A percentile compares a stretch with the other conserved stretches of the same genome.
phyloP scores from a whole-genome alignment of 2,329 filamentous ascomycete species.

The Hortaea sp. region DNA sequence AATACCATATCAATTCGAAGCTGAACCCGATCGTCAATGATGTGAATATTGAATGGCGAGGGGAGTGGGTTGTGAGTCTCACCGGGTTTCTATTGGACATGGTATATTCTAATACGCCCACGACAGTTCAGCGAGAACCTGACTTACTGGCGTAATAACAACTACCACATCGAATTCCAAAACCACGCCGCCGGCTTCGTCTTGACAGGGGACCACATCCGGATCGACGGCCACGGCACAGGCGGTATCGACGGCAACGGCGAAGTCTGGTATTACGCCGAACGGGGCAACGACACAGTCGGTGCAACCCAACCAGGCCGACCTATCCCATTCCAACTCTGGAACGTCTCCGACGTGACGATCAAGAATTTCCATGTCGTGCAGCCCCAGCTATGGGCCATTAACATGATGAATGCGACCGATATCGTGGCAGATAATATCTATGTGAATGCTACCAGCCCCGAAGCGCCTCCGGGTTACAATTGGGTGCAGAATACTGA shows the following conservation, averaged over 20 bases:
- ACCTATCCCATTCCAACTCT: slow-evolving; percentile 50
- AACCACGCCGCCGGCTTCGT: slow-evolving; percentile 47
- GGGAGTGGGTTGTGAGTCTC: slow-evolving; percentile 42
- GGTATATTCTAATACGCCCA: background rate
- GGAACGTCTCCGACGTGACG: slow-evolving; percentile 46
- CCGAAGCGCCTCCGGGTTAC: slow-evolving; percentile 39
- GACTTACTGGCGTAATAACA: slow-evolving; percentile 46
- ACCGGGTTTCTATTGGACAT: background rate
- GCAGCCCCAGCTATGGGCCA: slow-evolving; percentile 43
- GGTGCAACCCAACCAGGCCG: slow-evolving; percentile 32
- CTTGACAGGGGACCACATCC: slow-evolving; percentile 40
- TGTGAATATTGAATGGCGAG: slow-evolving; percentile 43
- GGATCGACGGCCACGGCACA: slow-evolving; percentile 42
- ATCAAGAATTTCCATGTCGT: slow-evolving; percentile 44
- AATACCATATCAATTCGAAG: slow-evolving; percentile 42
- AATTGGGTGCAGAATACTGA: slow-evolving; percentile 52
- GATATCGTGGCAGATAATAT: slow-evolving; percentile 44
- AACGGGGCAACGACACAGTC: slow-evolving; percentile 31
- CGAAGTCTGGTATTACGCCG: slow-evolving; percentile 44
- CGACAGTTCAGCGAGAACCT: slow-evolving; percentile 25
- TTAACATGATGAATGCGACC: slow-evolving; percentile 50
- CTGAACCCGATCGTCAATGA: slow-evolving; percentile 42
- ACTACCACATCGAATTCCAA: slow-evolving; percentile 45
- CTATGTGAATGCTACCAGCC: slow-evolving; percentile 40
- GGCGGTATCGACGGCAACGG: slow-evolving; percentile 48